Base-by-base conservation (phyloP, 2,329 filamentous ascomycete species). In the Venturia pyrina region DNA sequence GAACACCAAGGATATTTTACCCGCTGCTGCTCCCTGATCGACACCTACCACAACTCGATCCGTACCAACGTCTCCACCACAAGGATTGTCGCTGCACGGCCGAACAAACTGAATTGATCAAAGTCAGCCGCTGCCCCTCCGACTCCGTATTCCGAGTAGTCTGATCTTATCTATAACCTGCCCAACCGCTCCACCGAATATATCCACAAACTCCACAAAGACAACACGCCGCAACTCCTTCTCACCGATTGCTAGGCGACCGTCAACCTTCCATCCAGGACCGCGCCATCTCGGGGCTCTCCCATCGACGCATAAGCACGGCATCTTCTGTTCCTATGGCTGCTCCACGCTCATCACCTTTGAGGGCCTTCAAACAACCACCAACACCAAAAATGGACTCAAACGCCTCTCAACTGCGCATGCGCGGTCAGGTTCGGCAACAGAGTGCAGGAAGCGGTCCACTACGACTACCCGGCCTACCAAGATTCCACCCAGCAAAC, bases 401-500 rank as follows among this genome's bases (percentile, higher is more conserved):
- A 15, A 48, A 21, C 24, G 13, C 43, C 6, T 40, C 48, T 3
- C 63, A 65, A 19, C 53, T 41, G 7, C 63, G 63, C 46, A 48
- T 65, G 53, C 63, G 63, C 40, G 24, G 21, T 17, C 43, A 48
- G 44, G 21, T 53, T 24, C 63, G 63, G 5, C 63, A 65, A 53
- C 37, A 40, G 19, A 32, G 28, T n/a, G 32, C 63, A 24, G 21
- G 24, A 34, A 28, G 59, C 34, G 61, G 46, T 24, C 32, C 60
- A 24, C 19, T 66, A 24, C 37, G 53, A 28, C 72, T 83, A 17
- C 79, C 80, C n/a, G 78, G 77, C 1, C 74, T 83, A 50, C 81
- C 81, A 57, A 77, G 79, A 66, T 83, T 81, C 74, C 81, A 83
- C 67, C 81, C 81, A 7, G 80, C 81, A 68, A 82, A 82, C 72